Evolutionary conservation across 371 early-diverging fungal species (phyloP).

Genomic region (Mucor circinelloides): DNA sequence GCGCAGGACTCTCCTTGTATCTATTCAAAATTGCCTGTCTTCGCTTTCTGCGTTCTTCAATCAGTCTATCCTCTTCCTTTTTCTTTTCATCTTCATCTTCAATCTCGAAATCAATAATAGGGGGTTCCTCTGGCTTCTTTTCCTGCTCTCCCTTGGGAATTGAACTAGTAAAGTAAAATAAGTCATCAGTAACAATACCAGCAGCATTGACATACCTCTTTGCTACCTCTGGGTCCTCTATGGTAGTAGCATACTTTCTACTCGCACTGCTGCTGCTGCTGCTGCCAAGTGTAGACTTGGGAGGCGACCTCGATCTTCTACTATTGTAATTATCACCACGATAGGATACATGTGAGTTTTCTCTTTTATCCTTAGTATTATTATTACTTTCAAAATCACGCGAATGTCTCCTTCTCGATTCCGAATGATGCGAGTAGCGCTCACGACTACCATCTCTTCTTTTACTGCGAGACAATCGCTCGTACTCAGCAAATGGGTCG

Average conservation of each 20-base stretch:
- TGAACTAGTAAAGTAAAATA: not conserved
- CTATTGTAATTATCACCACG: constrained; percentile 12
- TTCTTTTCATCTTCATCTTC: constrained; percentile 56
- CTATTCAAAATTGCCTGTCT: constrained; percentile 71
- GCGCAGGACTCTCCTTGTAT: constrained; percentile 45
- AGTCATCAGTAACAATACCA: too few relatives aligned
- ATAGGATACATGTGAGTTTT: constrained; percentile 14
- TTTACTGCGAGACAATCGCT: constrained; percentile 29
- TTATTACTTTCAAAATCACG: constrained; percentile 25
- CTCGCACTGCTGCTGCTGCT: not conserved
- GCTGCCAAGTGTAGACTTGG: not conserved
- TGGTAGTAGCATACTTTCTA: constrained; percentile 5
- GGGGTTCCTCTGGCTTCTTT: not conserved
- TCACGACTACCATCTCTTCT: constrained; percentile 12
- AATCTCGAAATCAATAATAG: constrained; percentile 40
- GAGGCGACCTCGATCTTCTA: constrained; percentile 23
- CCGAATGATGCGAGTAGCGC: not conserved
- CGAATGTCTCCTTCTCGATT: constrained; percentile 16
- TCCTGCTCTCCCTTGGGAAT: not conserved
- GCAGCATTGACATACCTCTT: not conserved
- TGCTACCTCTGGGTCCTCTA: not conserved
- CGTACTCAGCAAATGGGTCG: constrained; percentile 48
- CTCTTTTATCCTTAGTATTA: constrained; percentile 19
- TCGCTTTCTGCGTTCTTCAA: constrained; percentile 78
- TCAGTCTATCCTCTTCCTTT: constrained; percentile 67